Conservation (phyloP, 1,139 yeast species). For the Taiozyma sp. region DNA sequence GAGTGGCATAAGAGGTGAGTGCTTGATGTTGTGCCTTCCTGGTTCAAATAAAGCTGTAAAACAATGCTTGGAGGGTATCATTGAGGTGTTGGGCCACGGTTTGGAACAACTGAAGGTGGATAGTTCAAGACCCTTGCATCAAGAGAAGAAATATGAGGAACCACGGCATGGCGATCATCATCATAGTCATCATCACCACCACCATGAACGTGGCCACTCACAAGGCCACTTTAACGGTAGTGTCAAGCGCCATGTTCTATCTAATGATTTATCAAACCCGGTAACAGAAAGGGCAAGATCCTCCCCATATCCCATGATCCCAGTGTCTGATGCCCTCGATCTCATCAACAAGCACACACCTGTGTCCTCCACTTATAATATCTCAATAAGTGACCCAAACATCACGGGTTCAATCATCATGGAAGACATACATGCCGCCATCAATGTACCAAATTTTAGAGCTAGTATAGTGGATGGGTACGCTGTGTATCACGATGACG, state of each 20-base stretch:
- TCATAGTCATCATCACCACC: conserved; percentile 1
- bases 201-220: conserved; percentile 16
- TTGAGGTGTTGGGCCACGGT: conserved; percentile 36
- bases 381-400: conserved; percentile 23
- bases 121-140: conserved; percentile 34
- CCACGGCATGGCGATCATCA: not conserved
- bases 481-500: conserved; percentile 38
- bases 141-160: not conserved
- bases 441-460: conserved; percentile 39
- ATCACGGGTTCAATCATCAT: conserved; percentile 34
- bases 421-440: conserved; percentile 33
- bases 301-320: conserved; percentile 42
- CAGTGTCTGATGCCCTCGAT: conserved; percentile 34
- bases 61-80: conserved; percentile 36
- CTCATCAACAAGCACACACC: conserved; percentile 26
- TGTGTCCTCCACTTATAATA: conserved; percentile 17
- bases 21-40: conserved; percentile 39
- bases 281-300: conserved; percentile 36
- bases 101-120: conserved; percentile 29
- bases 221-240: conserved; percentile 12
- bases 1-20: conserved; percentile 34
- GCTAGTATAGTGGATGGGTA: conserved; percentile 51
- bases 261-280: conserved; percentile 31
- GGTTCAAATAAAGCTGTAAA: conserved; percentile 44
- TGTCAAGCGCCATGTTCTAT: conserved; percentile 20